A percentile compares a stretch with the other conserved stretches of the same genome.
phyloP scores from a whole-genome alignment of 495 filamentous ascomycete genomes.

The Penicillium angulare region DNA sequence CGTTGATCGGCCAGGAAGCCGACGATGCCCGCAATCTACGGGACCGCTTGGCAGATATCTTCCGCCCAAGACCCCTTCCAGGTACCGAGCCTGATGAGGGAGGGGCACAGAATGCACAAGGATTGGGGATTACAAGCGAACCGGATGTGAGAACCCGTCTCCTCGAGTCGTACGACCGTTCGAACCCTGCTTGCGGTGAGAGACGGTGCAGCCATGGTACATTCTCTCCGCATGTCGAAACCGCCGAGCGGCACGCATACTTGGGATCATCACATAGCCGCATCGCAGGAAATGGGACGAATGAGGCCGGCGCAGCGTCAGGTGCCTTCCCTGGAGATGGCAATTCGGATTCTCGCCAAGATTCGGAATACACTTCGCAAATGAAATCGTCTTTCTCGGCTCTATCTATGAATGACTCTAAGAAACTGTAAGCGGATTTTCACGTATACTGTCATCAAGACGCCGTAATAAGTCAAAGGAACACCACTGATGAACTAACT shows the following conservation, averaged over 20 bases:
- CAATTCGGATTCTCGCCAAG: conserved; percentile 18
- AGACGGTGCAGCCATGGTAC: conserved; percentile 70
- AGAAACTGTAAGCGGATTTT: conserved; percentile 30
- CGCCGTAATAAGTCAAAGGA: background rate
- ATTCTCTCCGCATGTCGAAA: conserved; percentile 67
- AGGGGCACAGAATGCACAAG: conserved; percentile 7
- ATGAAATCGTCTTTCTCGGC: conserved; percentile 30
- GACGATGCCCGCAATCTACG: conserved; percentile 32
- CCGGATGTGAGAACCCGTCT: conserved; percentile 35
- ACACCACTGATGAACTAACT: conserved; percentile 13
- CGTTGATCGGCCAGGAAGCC: conserved; percentile 18
- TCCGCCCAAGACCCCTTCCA: conserved; percentile 22
- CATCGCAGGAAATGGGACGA: conserved; percentile 25
- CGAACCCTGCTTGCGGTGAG: conserved; percentile 37
- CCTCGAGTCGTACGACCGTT: conserved; percentile 38
- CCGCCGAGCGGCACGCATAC: conserved; percentile 43
- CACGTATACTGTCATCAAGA: background rate
- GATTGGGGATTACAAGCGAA: conserved; percentile 17
- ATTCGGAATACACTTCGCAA: conserved; percentile 34
- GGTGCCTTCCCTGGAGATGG: conserved; percentile 12
- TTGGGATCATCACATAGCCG: conserved; percentile 3
- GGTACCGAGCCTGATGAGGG: conserved; percentile 1
- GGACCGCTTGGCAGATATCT: conserved; percentile 36
- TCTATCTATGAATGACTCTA: conserved; percentile 30
- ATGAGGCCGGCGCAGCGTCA: conserved; percentile 5